phyloP scores from a whole-genome alignment of 106 monocot species.

The Phalaenopsis aphrodite region DNA sequence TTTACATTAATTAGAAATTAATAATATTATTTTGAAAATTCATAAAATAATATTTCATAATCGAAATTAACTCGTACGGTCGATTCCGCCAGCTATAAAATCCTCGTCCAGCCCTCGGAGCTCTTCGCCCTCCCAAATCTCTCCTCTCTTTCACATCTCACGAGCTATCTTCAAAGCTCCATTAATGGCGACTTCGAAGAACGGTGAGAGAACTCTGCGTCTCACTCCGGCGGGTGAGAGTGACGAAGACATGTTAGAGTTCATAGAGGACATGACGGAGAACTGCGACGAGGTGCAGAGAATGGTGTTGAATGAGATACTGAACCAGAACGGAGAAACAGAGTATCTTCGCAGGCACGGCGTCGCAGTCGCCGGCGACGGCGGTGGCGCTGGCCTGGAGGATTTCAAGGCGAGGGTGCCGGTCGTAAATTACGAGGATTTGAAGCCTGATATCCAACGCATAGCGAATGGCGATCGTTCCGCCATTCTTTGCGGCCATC shows the following conservation, averaged over 20 bases:
- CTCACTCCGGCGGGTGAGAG: constrained; percentile 23
- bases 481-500: constrained; percentile 45
- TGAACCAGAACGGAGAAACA: constrained; percentile 34
- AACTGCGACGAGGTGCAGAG: constrained; percentile 36
- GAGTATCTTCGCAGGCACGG: constrained; percentile 37
- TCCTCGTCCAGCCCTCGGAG: neutral
- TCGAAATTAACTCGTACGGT: neutral
- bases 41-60: neutral
- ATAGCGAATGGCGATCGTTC: constrained; percentile 64
- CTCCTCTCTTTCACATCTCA: neutral
- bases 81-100: neutral
- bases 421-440: constrained; percentile 45
- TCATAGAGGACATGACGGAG: constrained; percentile 60
- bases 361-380: constrained; percentile 16
- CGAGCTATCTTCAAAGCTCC: neutral
- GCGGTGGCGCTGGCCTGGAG: constrained; percentile 22
- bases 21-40: too few species aligned
- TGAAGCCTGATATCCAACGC: constrained; percentile 51
- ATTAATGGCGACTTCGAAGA: neutral
- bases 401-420: constrained; percentile 46
- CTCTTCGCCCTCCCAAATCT: neutral
- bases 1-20: too few species aligned
- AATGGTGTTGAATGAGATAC: constrained; percentile 40
- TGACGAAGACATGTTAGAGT: constrained; percentile 41
- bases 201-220: neutral